These are phyloP conservation scores for Neurospora sp. DNA, from an alignment of 495 filamentous ascomycete genomes.

Conservation along the genomic window DNA sequence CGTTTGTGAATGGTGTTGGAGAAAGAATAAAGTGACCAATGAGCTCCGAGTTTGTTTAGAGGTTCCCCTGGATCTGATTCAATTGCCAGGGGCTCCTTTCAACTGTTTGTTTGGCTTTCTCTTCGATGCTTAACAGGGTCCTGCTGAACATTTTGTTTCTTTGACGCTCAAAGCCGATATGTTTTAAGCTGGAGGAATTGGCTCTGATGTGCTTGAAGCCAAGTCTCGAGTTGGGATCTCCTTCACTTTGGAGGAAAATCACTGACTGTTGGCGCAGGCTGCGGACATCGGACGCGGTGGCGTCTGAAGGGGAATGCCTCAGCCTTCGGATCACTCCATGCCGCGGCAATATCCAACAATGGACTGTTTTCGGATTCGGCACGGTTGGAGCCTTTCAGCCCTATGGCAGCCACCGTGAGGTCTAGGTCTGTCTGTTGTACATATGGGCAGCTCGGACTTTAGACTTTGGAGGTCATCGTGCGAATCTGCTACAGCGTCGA, in stretches of 20 bases:
- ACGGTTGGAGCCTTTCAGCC: background rate
- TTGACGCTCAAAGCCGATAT: background rate
- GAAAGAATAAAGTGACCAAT: background rate
- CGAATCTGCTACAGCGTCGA: background rate
- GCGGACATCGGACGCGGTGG: background rate
- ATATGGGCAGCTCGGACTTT: background rate
- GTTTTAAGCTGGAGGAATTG: background rate
- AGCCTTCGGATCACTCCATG: background rate
- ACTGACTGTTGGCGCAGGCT: background rate
- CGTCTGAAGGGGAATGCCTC: background rate
- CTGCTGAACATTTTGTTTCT: background rate
- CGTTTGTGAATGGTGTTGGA: background rate
- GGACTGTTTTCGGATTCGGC: background rate
- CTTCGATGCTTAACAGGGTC: background rate
- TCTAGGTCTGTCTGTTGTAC: background rate
- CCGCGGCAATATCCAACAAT: background rate
- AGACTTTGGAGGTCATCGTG: background rate
- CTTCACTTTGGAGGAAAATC: background rate
- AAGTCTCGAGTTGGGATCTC: background rate
- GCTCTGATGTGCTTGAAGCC: background rate
- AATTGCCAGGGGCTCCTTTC: background rate
- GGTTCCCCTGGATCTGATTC: background rate
- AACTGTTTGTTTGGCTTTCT: background rate
- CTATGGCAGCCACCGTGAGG: background rate
- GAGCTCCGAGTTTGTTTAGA: background rate